Evolutionary conservation across 2,329 filamentous ascomycete species (phyloP).

Genomic region (Fusarium sp.): DNA sequence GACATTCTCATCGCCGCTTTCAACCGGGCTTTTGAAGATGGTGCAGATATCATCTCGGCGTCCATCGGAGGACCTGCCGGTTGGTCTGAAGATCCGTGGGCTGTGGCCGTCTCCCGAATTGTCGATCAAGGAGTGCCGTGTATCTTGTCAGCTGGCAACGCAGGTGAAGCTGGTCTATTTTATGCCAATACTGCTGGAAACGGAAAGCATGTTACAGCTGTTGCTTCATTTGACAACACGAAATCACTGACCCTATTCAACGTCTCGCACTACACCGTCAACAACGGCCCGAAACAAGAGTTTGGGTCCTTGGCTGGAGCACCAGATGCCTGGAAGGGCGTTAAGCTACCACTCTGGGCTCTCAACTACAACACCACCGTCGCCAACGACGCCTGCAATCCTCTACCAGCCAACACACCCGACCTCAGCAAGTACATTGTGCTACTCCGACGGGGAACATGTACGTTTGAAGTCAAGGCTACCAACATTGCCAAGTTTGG

Average conservation of each 20-base stretch:
- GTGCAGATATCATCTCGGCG: conserved; percentile 67
- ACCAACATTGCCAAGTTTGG: conserved; percentile 65
- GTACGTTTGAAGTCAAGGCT: conserved; percentile 67
- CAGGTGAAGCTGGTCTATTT: conserved; percentile 60
- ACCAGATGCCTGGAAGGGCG: conserved; percentile 57
- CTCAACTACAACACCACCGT: conserved; percentile 62
- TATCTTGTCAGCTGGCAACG: conserved; percentile 66
- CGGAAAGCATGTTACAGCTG: conserved; percentile 60
- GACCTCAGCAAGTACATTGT: conserved; percentile 70
- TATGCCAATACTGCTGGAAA: conserved; percentile 62
- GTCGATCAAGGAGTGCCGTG: conserved; percentile 66
- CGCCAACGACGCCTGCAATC: conserved; percentile 63
- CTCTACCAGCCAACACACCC: conserved; percentile 65
- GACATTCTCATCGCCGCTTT: conserved; percentile 71
- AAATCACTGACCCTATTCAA: conserved; percentile 58
- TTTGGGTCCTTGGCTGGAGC: conserved; percentile 60
- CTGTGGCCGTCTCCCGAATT: conserved; percentile 63
- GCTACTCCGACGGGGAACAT: conserved; percentile 70
- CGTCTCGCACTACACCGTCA: conserved; percentile 56
- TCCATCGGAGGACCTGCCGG: conserved; percentile 65
- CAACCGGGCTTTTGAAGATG: conserved; percentile 71
- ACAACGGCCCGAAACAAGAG: conserved; percentile 46
- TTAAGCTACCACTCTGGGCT: conserved; percentile 63
- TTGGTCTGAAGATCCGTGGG: conserved; percentile 65
- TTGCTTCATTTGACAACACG: conserved; percentile 64